Conservation (phyloP, 2,329 filamentous ascomycete species). For the Penicillium sp. region DNA sequence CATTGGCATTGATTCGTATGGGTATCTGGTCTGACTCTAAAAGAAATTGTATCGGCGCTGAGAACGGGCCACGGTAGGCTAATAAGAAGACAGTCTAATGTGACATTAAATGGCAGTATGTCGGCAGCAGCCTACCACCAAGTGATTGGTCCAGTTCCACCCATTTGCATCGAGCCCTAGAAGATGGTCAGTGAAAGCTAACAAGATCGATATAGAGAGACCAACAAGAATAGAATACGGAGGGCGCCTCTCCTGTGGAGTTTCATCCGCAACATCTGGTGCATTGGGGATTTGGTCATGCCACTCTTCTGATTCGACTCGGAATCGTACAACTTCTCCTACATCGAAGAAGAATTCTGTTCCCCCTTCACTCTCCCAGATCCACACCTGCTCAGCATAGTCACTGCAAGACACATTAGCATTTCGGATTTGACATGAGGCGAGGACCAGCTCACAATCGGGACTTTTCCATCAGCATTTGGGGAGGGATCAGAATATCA, state of each 20-base stretch:
- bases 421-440: neutral
- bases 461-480: constrained; percentile 72
- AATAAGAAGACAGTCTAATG: constrained; percentile 2
- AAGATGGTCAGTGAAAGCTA: constrained; percentile 13
- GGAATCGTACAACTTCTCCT: constrained; percentile 82
- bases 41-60: constrained; percentile 13
- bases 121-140: constrained; percentile 43
- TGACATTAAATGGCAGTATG: neutral
- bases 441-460: constrained; percentile 63
- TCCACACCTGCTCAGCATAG: constrained; percentile 74
- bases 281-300: constrained; percentile 78
- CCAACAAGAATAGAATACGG: constrained; percentile 49
- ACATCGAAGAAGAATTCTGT: constrained; percentile 82
- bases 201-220: neutral
- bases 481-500: constrained; percentile 77
- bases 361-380: constrained; percentile 74
- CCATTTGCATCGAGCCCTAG: constrained; percentile 50
- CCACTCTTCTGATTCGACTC: constrained; percentile 86
- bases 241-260: constrained; percentile 59
- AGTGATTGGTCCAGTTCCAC: constrained; percentile 45
- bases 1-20: constrained; percentile 17
- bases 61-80: neutral
- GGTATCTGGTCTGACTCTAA: constrained; percentile 26
- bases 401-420: constrained; percentile 53
- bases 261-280: constrained; percentile 63